Evolutionary conservation across 2,329 filamentous ascomycete species (phyloP).

Genomic region (Calonectria hawksworthii): DNA sequence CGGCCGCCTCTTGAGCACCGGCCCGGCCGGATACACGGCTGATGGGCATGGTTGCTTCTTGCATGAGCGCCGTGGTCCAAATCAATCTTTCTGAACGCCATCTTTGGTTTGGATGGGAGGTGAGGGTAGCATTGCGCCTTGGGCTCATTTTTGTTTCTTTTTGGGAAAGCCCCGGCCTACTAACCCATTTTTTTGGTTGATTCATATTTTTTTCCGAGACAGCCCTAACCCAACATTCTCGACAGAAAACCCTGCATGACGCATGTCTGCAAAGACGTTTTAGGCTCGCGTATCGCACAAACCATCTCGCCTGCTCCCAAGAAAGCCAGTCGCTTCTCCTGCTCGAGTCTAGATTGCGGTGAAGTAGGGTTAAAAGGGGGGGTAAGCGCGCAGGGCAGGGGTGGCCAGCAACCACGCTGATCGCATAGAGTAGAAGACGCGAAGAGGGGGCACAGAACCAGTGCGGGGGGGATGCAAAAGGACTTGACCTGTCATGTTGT

Average conservation of each 20-base stretch:
- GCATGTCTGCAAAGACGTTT: slow-evolving; percentile 22
- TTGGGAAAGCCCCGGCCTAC: slow-evolving; percentile 2
- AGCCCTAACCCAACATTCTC: slow-evolving; percentile 28
- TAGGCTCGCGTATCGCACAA: slow-evolving; percentile 14
- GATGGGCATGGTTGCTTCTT: neutral
- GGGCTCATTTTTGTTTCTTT: slow-evolving; percentile 16
- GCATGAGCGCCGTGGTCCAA: neutral
- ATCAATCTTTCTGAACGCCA: neutral
- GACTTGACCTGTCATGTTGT: slow-evolving; percentile 40
- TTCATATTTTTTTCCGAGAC: slow-evolving; percentile 11
- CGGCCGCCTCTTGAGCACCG: slow-evolving; percentile 6
- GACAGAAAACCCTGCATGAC: slow-evolving; percentile 38
- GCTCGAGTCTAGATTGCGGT: neutral
- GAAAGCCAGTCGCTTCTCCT: neutral
- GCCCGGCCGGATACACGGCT: slow-evolving; percentile 7
- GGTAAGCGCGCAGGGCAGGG: slow-evolving; percentile 12
- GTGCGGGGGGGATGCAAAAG: slow-evolving; percentile 33
- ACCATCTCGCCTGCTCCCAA: slow-evolving; percentile 4
- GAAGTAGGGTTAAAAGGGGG: slow-evolving; percentile 7
- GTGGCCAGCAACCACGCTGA: slow-evolving; percentile 32
- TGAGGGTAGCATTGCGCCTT: slow-evolving; percentile 24
- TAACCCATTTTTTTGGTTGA: neutral
- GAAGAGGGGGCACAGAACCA: slow-evolving; percentile 26
- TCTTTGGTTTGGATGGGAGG: slow-evolving; percentile 10
- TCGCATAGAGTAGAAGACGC: slow-evolving; percentile 33